Evolutionary conservation across 2,329 filamentous ascomycete genomes (phyloP).

Genomic region (Plectosphaerella cucumerina): DNA sequence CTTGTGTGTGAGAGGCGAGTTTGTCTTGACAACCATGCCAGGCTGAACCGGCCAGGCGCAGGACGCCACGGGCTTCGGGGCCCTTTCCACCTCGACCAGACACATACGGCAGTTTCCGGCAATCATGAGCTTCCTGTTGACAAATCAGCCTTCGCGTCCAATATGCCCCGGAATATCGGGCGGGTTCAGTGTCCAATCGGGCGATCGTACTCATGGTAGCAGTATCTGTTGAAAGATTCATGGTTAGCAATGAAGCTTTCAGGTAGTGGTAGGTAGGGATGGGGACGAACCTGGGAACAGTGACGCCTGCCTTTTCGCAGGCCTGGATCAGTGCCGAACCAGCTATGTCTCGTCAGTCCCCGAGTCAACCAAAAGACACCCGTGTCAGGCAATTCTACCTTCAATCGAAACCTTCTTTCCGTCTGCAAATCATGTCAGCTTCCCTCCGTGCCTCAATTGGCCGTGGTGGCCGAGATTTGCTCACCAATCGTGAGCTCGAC

Average conservation of each 20-base stretch:
- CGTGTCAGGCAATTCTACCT: conserved; percentile 51
- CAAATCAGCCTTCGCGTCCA: conserved; percentile 24
- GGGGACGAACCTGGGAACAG: conserved; percentile 69
- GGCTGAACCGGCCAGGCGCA: conserved; percentile 98
- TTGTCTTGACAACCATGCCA: conserved; percentile 98
- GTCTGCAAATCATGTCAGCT: conserved; percentile 54
- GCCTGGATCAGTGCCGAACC: conserved; percentile 97
- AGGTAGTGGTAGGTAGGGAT: background rate
- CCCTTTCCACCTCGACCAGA: conserved; percentile 93
- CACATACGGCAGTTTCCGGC: conserved; percentile 99
- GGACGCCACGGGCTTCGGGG: conserved; percentile 94
- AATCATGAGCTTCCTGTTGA: conserved; percentile 86
- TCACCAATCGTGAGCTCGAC: conserved; percentile 94
- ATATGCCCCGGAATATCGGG: conserved; percentile 11
- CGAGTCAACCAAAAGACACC: conserved; percentile 11
- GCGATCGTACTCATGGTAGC: conserved; percentile 85
- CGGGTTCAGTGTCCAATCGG: conserved; percentile 15
- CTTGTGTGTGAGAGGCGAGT: conserved; percentile 94
- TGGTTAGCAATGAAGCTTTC: conserved; percentile 23
- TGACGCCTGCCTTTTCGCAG: conserved; percentile 94
- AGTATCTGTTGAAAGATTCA: conserved; percentile 62
- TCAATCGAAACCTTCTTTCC: conserved; percentile 98
- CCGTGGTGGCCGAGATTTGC: conserved; percentile 16
- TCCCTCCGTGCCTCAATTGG: conserved; percentile 22
- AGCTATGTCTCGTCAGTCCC: conserved; percentile 50